These are phyloP conservation scores for Paecilomyces formosus DNA, from an alignment of 2,329 filamentous ascomycete species.

Conservation along the genomic window DNA sequence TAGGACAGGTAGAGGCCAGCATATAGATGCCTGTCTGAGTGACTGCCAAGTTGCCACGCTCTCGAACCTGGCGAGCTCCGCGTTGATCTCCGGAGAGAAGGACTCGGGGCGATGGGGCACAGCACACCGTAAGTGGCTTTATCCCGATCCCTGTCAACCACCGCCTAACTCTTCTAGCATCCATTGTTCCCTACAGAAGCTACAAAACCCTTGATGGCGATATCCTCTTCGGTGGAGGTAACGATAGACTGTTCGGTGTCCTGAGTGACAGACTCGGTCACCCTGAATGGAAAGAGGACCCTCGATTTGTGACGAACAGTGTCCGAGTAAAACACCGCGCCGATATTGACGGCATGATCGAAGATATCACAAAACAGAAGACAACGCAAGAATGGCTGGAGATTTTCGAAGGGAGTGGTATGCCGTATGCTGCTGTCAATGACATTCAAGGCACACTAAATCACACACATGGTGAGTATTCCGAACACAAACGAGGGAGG, in stretches of 20 bases:
- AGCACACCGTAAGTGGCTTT: conserved; percentile 63
- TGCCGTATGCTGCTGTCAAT: conserved; percentile 94
- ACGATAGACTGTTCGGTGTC: conserved; percentile 55
- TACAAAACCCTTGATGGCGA: conserved; percentile 61
- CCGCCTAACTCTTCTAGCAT: conserved; percentile 51
- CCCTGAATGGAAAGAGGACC: conserved; percentile 52
- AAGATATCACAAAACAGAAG: conserved; percentile 63
- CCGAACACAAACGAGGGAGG: neutral
- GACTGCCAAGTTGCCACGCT: conserved; percentile 94
- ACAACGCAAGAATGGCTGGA: conserved; percentile 85
- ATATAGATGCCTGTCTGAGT: conserved; percentile 83
- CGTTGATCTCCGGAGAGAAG: conserved; percentile 76
- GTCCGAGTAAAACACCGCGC: conserved; percentile 60
- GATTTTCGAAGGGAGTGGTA: conserved; percentile 77
- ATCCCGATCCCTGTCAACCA: neutral
- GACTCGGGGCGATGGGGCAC: conserved; percentile 93
- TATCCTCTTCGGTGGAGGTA: conserved; percentile 57
- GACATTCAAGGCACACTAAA: conserved; percentile 79
- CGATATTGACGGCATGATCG: conserved; percentile 71
- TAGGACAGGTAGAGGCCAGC: conserved; percentile 73
- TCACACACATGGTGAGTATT: conserved; percentile 66
- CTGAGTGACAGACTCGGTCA: conserved; percentile 51
- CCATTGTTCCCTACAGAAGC: conserved; percentile 89
- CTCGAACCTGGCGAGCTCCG: conserved; percentile 91
- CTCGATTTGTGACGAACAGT: conserved; percentile 52